Evolutionary conservation across 768 basidiomycete genomes (phyloP), one percentile per base, ranked within the genome.

Genomic region (Lentinula raphanica): DNA sequence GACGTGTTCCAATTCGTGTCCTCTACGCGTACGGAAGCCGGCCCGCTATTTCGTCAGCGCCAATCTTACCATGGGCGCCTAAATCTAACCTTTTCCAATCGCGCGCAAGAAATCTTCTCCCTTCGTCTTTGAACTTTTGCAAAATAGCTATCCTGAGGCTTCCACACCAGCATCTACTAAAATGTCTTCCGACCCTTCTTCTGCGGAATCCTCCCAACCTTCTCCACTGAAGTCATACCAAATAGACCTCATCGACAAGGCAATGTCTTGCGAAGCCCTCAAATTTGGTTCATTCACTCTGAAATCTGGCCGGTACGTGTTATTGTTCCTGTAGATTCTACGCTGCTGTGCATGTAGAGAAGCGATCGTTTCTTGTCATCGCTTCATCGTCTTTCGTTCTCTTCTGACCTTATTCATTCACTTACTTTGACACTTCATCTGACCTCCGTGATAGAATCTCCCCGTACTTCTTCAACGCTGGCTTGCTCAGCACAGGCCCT

Each of bases 381-480:
- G n/a, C 32, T 35, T 42, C 40, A 0, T 42, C 21, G 40, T 42
- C 40, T 42, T 42, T 15, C 40, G n/a, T n/a, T n/a, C n/a, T n/a
- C n/a, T n/a, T n/a, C n/a, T n/a, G n/a, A n/a, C n/a, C n/a, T n/a
- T n/a, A n/a, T n/a, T 23, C 17, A 42, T 23, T 42, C 19, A 7
- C 40, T 17, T 17, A 7, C 13, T 23, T 42, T 23, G 21, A 42
- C 40, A 23, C 7, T 35, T 35, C 0, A 35, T 35, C 32, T 35
- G 32, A 35, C 32, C 13, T 13, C 13, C 13, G 13, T 35, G 27
- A 2, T 71, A 92, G 92, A 39, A 74, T 81, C 55, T 99, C 96
- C 7, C 97, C 96, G 1, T 98, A 98, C 74, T 99, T 98, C 72
- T 94, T 98, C 80, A 98, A 98, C 66, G 94, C 94, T 2, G 92